Evolutionary conservation across 2,329 filamentous ascomycete species (phyloP), one percentile per base, ranked within the genome.

Genomic region (Fusarium mexicanum): DNA sequence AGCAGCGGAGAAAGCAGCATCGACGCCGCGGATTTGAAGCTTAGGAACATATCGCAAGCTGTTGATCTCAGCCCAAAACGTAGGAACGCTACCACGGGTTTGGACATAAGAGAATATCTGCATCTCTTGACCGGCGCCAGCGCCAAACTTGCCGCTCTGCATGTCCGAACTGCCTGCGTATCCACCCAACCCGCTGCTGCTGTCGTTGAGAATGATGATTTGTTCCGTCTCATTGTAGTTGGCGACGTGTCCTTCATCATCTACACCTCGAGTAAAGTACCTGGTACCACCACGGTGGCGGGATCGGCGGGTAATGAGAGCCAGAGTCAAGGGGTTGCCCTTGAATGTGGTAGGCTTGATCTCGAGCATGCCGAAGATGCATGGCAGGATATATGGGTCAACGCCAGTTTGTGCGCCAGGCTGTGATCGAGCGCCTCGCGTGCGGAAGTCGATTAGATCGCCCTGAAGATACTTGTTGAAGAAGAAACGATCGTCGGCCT

Each of bases 211-310:
- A 43, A 99, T 91, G 69, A 98, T 88, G 40, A 96, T 87, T 81
- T 99, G 96, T 81, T 99, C 96, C 1, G 96, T 98, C 86, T 99
- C 96, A 81, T 99, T 99, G 88, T 96, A 99, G 82, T 99, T 99
- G 75, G 96, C 94, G n/a, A 96, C 96, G 81, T 98, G 91, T 31
- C 96, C 96, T 71, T 96, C 88, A 74, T 98, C 95, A 80, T 99
- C 96, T 53, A 98, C 91, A 59, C 96, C 96, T 74, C 96, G 91
- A 5, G 96, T 97, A 81, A 99, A 96, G 84, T 98, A 98, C 80
- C 97, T 89, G 22, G 96, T 98, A 50, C 96, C 96, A 41, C 92
- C 95, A 71, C 96, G 91, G 83, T 96, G 92, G 76, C 97, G 90
- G 29, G 95, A 98, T 77, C 96, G 91, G 71, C 96, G 90, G 33